Conservation (phyloP, 2,329 filamentous ascomycete genomes). For the Tolypocladium sp. region DNA sequence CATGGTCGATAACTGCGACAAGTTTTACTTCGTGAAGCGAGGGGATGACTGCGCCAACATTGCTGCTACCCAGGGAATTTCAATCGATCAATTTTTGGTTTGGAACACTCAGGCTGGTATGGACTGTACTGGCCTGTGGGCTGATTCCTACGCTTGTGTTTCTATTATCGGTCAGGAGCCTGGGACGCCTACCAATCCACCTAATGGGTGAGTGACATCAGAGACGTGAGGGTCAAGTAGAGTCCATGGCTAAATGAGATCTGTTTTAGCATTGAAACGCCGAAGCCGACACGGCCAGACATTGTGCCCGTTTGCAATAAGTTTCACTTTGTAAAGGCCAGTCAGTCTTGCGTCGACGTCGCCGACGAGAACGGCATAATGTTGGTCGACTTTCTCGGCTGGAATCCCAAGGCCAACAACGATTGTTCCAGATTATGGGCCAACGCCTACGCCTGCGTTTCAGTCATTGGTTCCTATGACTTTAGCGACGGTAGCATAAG, state of each 20-base stretch:
- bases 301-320: conserved; percentile 10
- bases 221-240: no score
- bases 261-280: conserved; percentile 3
- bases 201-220: no score
- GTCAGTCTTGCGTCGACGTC: conserved; percentile 7
- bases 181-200: not conserved
- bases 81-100: no score
- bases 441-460: conserved; percentile 15
- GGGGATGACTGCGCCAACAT: conserved; percentile 1
- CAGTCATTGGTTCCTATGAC: no score
- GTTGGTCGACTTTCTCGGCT: conserved; percentile 8
- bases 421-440: conserved; percentile 3
- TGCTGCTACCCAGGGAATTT: no score
- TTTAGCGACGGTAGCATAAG: no score
- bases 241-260: no score
- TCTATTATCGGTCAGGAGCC: not conserved
- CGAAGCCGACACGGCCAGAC: conserved; percentile 7
- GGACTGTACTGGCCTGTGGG: not conserved
- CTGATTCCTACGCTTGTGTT: not conserved
- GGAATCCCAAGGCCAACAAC: conserved; percentile 9
- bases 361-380: conserved; percentile 4
- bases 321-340: conserved; percentile 7
- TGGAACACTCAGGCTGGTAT: not conserved
- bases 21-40: not conserved
- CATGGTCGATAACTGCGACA: conserved; percentile 3